A percentile compares a stretch with the other conserved stretches of the same genome.
Conservation (phyloP, 306 rosid species). For the Dalbergia cochinchinensis region DNA sequence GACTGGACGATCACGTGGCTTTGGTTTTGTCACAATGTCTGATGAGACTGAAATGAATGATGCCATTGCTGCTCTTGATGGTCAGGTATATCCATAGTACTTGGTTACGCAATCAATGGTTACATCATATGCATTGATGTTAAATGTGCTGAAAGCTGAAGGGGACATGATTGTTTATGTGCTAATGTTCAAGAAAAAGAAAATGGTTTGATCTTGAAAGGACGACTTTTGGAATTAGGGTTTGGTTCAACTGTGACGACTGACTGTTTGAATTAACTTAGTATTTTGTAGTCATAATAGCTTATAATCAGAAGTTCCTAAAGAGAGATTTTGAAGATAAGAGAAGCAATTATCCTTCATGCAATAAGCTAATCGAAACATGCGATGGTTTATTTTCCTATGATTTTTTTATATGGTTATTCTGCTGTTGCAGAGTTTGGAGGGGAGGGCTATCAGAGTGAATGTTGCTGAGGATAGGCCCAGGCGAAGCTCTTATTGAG, state of each 20-base stretch:
- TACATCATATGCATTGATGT: constrained; percentile 9
- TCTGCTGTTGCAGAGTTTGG: constrained; percentile 72
- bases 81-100: constrained; percentile 72
- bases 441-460: constrained; percentile 87
- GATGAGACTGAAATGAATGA: constrained; percentile 83
- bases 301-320: too few relatives aligned
- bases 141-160: constrained; percentile 28
- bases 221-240: background rate
- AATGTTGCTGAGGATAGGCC: constrained; percentile 90
- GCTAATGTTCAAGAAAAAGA: background rate
- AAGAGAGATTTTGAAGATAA: background rate
- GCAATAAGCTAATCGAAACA: background rate
- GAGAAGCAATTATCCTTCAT: background rate
- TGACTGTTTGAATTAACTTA: too few relatives aligned
- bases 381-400: background rate
- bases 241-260: too few relatives aligned
- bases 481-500: constrained; percentile 70
- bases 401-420: constrained; percentile 39
- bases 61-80: constrained; percentile 95
- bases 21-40: constrained; percentile 90
- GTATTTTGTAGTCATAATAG: background rate
- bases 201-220: background rate
- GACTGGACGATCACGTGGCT: constrained; percentile 95
- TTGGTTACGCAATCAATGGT: constrained; percentile 15
- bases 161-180: constrained; percentile 12